phyloP scores from a whole-genome alignment of 345 rosid genomes.

The Brassica napus region DNA sequence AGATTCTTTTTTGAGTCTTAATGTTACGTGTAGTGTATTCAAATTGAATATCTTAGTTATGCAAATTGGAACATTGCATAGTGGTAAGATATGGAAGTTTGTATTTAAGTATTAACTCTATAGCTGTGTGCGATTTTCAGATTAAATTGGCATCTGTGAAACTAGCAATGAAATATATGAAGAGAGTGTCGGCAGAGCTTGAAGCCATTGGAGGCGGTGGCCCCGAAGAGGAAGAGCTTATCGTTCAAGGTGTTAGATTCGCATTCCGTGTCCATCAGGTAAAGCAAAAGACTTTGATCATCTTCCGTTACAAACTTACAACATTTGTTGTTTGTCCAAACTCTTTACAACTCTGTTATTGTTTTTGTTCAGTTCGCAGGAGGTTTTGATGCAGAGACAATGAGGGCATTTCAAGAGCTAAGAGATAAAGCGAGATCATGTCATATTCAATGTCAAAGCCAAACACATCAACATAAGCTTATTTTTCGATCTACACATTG shows the following conservation, averaged over 20 bases:
- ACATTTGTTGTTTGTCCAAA: neutral
- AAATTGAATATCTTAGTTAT: neutral
- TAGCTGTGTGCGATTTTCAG: slow-evolving; percentile 43
- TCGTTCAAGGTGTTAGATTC: slow-evolving; percentile 89
- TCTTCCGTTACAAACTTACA: neutral
- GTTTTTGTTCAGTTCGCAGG: slow-evolving; percentile 75
- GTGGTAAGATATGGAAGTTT: neutral
- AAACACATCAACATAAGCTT: slow-evolving; percentile 58
- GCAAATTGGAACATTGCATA: neutral
- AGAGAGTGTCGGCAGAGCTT: slow-evolving; percentile 85
- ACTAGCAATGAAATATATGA: slow-evolving; percentile 95
- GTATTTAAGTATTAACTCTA: neutral
- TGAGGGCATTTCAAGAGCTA: slow-evolving; percentile 93
- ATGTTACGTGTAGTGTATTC: neutral
- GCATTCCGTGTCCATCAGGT: slow-evolving; percentile 99
- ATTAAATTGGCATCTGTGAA: slow-evolving; percentile 87
- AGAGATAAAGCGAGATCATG: slow-evolving; percentile 89
- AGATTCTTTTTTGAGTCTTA: slow-evolving; percentile 19
- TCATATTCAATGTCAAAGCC: slow-evolving; percentile 70
- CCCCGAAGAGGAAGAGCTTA: slow-evolving; percentile 93
- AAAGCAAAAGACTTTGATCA: slow-evolving; percentile 2
- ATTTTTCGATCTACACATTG: slow-evolving; percentile 59
- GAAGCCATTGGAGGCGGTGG: slow-evolving; percentile 58
- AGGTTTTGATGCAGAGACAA: slow-evolving; percentile 91
- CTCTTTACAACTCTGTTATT: neutral